Evolutionary conservation across 179 eudicot species (phyloP).

Genomic region (Spinacia oleracea): DNA sequence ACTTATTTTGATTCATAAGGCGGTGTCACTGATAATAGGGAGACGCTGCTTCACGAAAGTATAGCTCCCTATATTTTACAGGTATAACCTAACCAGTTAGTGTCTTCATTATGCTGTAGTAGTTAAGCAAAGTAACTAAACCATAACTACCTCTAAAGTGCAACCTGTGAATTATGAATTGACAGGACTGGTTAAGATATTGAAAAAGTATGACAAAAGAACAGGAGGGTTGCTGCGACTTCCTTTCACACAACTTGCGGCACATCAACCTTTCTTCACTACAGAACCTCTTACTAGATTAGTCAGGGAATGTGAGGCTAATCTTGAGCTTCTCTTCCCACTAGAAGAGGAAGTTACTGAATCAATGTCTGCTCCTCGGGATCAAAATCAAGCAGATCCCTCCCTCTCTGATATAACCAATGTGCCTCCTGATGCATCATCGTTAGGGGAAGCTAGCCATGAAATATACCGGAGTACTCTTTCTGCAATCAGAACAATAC

Average conservation of each 20-base stretch:
- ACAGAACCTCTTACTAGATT: slow-evolving; percentile 84
- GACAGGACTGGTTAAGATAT: slow-evolving; percentile 81
- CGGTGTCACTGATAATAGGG: slow-evolving; percentile 26
- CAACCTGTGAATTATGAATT: slow-evolving; percentile 17
- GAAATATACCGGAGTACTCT: slow-evolving; percentile 70
- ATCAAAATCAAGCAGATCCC: slow-evolving; percentile 23
- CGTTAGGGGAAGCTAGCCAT: slow-evolving; percentile 49
- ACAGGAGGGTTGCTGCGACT: slow-evolving; percentile 76
- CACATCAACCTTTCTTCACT: slow-evolving; percentile 81
- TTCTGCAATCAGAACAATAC: slow-evolving; percentile 79
- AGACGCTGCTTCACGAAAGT: slow-evolving; percentile 28
- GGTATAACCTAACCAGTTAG: slow-evolving; percentile 19
- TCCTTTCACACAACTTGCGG: slow-evolving; percentile 82
- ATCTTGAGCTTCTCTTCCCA: slow-evolving; percentile 85
- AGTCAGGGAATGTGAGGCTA: slow-evolving; percentile 83
- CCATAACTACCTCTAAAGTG: background rate
- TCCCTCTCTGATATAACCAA: slow-evolving; percentile 37
- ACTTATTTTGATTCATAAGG: slow-evolving; percentile 23
- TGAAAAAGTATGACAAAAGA: slow-evolving; percentile 95
- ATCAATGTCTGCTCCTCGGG: slow-evolving; percentile 34
- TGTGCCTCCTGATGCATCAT: slow-evolving; percentile 34
- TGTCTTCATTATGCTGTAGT: slow-evolving; percentile 11
- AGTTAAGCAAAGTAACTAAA: background rate
- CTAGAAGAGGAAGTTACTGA: slow-evolving; percentile 85
- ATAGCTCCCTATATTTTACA: slow-evolving; percentile 16